These are phyloP conservation scores for Eucalyptus fibrosa DNA, from an alignment of 345 rosid genomes.

Conservation along the genomic window DNA sequence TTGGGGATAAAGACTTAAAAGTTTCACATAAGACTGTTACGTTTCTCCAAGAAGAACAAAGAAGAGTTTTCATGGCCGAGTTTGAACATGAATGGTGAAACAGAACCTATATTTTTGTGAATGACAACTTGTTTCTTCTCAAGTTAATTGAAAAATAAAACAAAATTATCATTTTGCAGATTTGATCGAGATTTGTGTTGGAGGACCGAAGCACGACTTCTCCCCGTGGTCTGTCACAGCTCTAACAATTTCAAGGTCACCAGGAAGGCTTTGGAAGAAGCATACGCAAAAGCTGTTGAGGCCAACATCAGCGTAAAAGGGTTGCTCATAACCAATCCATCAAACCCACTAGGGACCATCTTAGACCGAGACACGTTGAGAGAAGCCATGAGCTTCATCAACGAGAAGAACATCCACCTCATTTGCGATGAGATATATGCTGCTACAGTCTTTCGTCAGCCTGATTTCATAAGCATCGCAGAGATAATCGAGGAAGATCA, in stretches of 20 bases:
- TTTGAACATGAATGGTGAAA: neutral
- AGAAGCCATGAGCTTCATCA: conserved; percentile 53
- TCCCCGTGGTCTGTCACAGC: conserved; percentile 62
- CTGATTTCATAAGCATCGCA: conserved; percentile 49
- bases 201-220: conserved; percentile 76
- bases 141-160: neutral
- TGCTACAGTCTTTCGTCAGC: conserved; percentile 59
- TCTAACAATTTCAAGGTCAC: conserved; percentile 64
- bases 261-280: conserved; percentile 50
- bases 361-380: conserved; percentile 50
- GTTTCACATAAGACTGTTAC: neutral
- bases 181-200: conserved; percentile 91
- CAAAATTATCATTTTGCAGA: conserved; percentile 17
- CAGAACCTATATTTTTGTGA: neutral
- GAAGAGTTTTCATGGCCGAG: neutral
- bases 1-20: neutral
- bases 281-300: conserved; percentile 43
- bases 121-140: neutral
- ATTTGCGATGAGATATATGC: conserved; percentile 89
- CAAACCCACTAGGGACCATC: conserved; percentile 84
- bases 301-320: conserved; percentile 59
- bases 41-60: neutral
- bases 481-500: conserved; percentile 51
- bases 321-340: conserved; percentile 81
- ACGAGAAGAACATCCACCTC: conserved; percentile 69